A percentile compares a stretch with the other conserved stretches of the same genome.
Conservation (phyloP, 331 rosid genomes). For the Saraca asoca region DNA sequence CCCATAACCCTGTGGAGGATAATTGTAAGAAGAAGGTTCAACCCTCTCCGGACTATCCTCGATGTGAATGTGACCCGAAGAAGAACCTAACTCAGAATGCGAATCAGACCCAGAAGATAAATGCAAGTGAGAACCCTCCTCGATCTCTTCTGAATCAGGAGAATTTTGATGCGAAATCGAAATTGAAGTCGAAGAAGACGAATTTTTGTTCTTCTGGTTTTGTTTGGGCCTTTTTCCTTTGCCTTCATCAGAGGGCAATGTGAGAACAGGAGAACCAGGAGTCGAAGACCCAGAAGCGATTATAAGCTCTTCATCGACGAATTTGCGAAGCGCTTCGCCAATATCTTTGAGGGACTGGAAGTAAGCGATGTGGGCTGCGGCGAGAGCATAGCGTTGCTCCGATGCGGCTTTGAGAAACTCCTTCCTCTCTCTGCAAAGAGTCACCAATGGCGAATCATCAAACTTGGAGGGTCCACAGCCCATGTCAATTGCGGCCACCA, state of each 20-base stretch:
- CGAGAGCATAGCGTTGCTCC: constrained; percentile 78
- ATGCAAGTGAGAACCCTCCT: constrained; percentile 62
- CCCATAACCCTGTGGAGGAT: constrained; percentile 46
- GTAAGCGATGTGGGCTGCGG: constrained; percentile 85
- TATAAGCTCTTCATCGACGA: constrained; percentile 79
- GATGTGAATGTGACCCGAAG: constrained; percentile 64
- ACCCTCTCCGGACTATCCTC: constrained; percentile 50
- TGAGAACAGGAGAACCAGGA: constrained; percentile 76
- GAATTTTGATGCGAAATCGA: constrained; percentile 33
- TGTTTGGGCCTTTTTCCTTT: constrained; percentile 46
- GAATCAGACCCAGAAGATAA: constrained; percentile 67
- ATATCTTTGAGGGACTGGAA: constrained; percentile 76
- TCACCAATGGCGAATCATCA: constrained; percentile 82
- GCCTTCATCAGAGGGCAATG: constrained; percentile 77
- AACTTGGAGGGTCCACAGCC: constrained; percentile 92
- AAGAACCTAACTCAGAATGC: constrained; percentile 57
- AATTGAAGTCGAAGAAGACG: constrained; percentile 65
- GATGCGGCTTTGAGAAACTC: constrained; percentile 72
- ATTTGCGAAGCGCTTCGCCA: constrained; percentile 76
- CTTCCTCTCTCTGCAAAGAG: constrained; percentile 74
- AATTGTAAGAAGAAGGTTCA: constrained; percentile 35
- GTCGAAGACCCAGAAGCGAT: constrained; percentile 42
- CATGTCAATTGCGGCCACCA: constrained; percentile 47
- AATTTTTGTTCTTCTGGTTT: constrained; percentile 17
- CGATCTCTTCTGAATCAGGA: constrained; percentile 14